Evolutionary conservation across 352 stramenopile species (phyloP).

Genomic region (Pilasporangium apinafurcum): DNA sequence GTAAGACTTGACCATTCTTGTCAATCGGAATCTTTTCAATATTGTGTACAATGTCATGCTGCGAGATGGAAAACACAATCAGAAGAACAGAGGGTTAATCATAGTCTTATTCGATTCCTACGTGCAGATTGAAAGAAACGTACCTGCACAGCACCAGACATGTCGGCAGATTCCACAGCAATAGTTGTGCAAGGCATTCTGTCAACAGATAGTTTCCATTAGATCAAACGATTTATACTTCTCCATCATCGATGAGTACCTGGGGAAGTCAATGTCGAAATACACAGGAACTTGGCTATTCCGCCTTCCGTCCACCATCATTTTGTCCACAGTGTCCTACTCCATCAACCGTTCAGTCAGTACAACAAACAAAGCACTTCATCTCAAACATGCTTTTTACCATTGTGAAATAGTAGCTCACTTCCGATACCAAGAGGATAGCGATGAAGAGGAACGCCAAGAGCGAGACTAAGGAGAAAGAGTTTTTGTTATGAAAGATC

Average conservation of each 20-base stretch:
- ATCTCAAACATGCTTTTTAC: slow-evolving; percentile 16
- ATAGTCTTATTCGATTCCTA: background rate
- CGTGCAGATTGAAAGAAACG: background rate
- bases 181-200: slow-evolving; percentile 79
- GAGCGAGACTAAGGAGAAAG: slow-evolving; percentile 46
- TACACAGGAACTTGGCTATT: slow-evolving; percentile 69
- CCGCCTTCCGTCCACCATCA: slow-evolving; percentile 71
- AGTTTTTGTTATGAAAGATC: background rate
- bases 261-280: slow-evolving; percentile 77
- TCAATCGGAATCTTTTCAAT: slow-evolving; percentile 74
- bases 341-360: background rate
- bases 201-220: background rate
- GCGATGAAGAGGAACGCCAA: slow-evolving; percentile 61
- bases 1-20: slow-evolving; percentile 26
- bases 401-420: slow-evolving; percentile 69
- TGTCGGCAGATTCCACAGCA: slow-evolving; percentile 64
- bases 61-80: background rate
- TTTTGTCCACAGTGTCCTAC: slow-evolving; percentile 79
- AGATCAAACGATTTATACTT: too few species aligned
- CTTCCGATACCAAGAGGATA: slow-evolving; percentile 62
- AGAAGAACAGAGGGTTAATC: background rate
- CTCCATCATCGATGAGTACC: too few species aligned
- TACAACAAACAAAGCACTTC: background rate
- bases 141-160: slow-evolving; percentile 58
- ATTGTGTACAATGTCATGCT: slow-evolving; percentile 76